A percentile compares a stretch with the other conserved stretches of the same genome.
phyloP scores from a whole-genome alignment of 306 rosid species.

The Prunus padus region DNA sequence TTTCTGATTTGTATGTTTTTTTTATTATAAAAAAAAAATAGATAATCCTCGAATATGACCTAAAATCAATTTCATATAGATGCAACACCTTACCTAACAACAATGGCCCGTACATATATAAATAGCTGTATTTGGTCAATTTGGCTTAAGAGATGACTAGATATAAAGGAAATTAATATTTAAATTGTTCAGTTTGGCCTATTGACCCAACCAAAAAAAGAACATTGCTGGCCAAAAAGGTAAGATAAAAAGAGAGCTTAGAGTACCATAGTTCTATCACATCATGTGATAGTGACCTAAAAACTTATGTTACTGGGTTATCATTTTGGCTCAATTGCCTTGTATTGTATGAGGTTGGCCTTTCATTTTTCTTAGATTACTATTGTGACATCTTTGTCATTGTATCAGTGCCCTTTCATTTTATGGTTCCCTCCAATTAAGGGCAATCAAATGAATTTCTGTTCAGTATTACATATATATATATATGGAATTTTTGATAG shows the following conservation, averaged over 20 bases:
- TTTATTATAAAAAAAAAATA: too few species aligned
- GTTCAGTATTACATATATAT: too few species aligned
- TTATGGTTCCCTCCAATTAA: background rate
- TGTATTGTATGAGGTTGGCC: constrained; percentile 19
- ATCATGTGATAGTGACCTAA: too few species aligned
- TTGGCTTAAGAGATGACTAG: background rate
- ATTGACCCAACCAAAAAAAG: too few species aligned
- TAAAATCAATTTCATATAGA: background rate
- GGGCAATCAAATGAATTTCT: background rate
- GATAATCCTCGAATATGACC: too few species aligned
- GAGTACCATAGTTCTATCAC: background rate
- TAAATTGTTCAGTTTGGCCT: too few species aligned
- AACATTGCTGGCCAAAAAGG: too few species aligned
- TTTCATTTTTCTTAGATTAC: background rate
- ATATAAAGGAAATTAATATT: background rate
- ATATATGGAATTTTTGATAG: too few species aligned
- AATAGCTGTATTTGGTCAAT: constrained; percentile 4
- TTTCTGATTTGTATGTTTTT: too few species aligned
- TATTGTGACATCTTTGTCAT: background rate
- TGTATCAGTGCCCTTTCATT: background rate
- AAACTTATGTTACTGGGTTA: background rate
- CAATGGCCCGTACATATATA: background rate
- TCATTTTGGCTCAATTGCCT: background rate
- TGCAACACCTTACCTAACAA: constrained; percentile 18
- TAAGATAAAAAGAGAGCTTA: background rate